A percentile compares a stretch with the other conserved stretches of the same genome.
phyloP scores from a whole-genome alignment of 2,329 filamentous ascomycete species.

The Pseudocercospora ulei region DNA sequence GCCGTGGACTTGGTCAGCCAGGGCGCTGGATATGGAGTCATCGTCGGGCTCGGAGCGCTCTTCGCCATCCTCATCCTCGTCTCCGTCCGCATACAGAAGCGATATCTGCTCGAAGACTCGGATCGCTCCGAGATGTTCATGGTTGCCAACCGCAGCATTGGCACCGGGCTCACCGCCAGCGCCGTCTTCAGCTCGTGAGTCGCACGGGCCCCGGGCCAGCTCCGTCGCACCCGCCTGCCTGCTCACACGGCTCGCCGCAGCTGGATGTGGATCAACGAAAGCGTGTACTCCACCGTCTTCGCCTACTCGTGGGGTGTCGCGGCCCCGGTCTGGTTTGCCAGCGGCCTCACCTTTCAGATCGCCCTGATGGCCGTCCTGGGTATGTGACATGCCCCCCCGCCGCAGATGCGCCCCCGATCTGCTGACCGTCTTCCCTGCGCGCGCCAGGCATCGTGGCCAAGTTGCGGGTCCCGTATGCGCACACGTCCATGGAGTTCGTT shows the following conservation, averaged over 20 bases:
- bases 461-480: conserved; percentile 44
- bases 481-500: conserved; percentile 46
- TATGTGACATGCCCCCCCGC: background rate
- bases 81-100: conserved; percentile 42
- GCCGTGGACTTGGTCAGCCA: conserved; percentile 9
- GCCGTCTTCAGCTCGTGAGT: conserved; percentile 12
- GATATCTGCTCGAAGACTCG: conserved; percentile 38
- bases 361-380: conserved; percentile 44
- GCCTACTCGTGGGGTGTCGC: conserved; percentile 31
- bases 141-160: conserved; percentile 30
- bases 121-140: conserved; percentile 42
- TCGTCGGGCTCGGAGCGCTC: conserved; percentile 43
- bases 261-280: conserved; percentile 40
- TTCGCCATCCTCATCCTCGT: conserved; percentile 43
- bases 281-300: conserved; percentile 35
- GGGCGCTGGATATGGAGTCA: conserved; percentile 40
- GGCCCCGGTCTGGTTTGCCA: conserved; percentile 33
- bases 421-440: conserved; percentile 3
- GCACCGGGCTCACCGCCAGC: conserved; percentile 25
- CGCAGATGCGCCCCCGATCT: background rate
- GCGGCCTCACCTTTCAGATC: conserved; percentile 42
- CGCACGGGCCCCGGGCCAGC: background rate
- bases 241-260: conserved; percentile 23
- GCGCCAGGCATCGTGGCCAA: conserved; percentile 40
- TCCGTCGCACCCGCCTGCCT: too few species aligned